Base-by-base conservation (phyloP, 257 asterid species). In the Echium plantagineum region DNA sequence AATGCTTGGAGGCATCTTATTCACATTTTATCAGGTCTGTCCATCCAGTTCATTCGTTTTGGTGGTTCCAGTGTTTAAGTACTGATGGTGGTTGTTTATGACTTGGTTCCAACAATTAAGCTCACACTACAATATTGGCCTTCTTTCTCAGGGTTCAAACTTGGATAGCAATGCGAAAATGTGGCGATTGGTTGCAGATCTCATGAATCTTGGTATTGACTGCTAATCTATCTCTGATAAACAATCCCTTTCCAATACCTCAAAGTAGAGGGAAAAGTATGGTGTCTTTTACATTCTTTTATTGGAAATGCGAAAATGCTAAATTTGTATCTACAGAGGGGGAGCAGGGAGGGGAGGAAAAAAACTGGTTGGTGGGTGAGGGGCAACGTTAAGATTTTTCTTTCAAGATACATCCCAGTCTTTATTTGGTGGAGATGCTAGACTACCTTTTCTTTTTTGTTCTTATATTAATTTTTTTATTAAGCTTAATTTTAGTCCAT, bases 131-230 rank as follows among this genome's bases (percentile, higher is more conserved):
- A 49, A 47, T 48, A 16, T 59, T 31, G 22, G 28, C 24, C 49
- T 38, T 55, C 59, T 65, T 59, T 64, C 22, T 57, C 75, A 91
- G 98, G 98, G 98, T 58, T 72, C 95, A 58, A 85, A 88, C 74
- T 80, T 91, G 75, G 98, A 91, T 75, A 85, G 94, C 74, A 80
- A 82, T 79, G 98, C 98, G 63, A 91, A 91, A 82, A 91, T 84
- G 95, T 91, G 98, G 97, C 98, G 98, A 61, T 86, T 91, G 67
- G 95, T 88, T 74, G 97, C 98, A 47, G 98, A 91, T 77, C 90
- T 91, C 74, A 91, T 91, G 98, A 91, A 91, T 75, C 85, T 91
- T 35, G 98, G 98, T 87, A 75, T 19, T 47, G 31, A 12, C 42
- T 46, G 55, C 20, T 0, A 47, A 64, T 38, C 5, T 42, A 35